Conservation (phyloP, 2,329 filamentous ascomycete species). For the Beauveria scarabaeidicola region DNA sequence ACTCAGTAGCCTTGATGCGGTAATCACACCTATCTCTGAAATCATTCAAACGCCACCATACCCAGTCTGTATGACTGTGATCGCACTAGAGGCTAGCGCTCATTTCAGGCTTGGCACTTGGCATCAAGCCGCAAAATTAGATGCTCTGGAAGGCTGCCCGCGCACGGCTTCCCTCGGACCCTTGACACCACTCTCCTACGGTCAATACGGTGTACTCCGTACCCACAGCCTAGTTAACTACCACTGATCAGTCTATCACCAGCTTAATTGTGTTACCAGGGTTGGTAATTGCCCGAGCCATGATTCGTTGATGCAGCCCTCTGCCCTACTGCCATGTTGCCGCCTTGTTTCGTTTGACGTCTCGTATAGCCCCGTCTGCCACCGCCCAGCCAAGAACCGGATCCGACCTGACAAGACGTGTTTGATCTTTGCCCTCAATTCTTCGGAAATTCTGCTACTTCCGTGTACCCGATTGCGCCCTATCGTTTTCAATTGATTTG, state of each 20-base stretch:
- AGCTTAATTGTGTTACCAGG: background rate
- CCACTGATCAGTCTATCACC: no score
- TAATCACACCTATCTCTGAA: background rate
- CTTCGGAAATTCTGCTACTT: background rate
- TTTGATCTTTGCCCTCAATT: background rate
- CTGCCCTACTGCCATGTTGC: background rate
- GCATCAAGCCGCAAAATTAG: background rate
- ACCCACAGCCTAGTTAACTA: no score
- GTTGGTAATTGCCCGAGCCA: background rate
- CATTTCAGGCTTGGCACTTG: background rate
- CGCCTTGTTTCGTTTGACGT: constrained; percentile 6
- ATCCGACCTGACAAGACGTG: background rate
- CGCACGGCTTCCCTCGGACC: background rate
- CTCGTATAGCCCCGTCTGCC: background rate
- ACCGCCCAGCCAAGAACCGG: background rate
- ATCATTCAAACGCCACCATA: background rate
- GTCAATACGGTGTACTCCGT: no score
- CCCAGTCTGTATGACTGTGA: background rate
- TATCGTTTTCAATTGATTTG: background rate
- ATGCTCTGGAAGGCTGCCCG: background rate
- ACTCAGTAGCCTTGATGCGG: background rate
- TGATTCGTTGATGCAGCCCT: background rate
- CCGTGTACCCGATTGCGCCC: constrained; percentile 8
- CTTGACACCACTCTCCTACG: background rate
- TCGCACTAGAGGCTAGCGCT: background rate